phyloP scores from a whole-genome alignment of 495 filamentous ascomycete species.

The Xylaria longipes region DNA sequence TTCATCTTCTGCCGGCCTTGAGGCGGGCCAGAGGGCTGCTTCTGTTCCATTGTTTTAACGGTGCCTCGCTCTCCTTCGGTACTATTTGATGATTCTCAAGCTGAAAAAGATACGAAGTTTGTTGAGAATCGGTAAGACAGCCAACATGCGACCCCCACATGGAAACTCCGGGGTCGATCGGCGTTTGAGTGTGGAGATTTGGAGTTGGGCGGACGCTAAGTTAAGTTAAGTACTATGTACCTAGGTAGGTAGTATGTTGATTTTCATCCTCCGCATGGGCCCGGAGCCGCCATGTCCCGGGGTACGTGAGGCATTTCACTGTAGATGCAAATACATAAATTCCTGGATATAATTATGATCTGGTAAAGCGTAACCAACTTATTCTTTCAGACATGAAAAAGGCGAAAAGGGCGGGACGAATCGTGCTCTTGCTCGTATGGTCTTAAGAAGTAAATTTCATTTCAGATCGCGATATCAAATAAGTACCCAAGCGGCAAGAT shows the following conservation, averaged over 20 bases:
- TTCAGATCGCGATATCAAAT: neutral
- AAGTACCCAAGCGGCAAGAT: neutral
- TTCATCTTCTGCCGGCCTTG: conserved; percentile 38
- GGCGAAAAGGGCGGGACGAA: neutral
- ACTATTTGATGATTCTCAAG: neutral
- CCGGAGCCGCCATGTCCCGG: conserved; percentile 1
- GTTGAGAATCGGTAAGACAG: neutral
- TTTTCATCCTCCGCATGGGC: conserved; percentile 4
- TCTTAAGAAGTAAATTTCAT: neutral
- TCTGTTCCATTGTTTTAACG: conserved; percentile 18
- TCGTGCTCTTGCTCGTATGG: neutral
- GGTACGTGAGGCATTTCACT: neutral
- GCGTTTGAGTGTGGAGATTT: conserved; percentile 9
- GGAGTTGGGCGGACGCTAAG: neutral
- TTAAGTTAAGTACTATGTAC: neutral
- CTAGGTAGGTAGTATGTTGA: too few relatives aligned
- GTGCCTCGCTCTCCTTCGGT: neutral
- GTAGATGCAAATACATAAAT: neutral
- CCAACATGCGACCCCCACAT: neutral
- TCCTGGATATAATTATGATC: neutral
- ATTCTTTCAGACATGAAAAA: neutral
- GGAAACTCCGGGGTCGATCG: conserved; percentile 14
- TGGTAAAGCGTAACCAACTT: neutral
- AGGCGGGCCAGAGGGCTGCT: conserved; percentile 3
- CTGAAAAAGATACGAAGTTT: neutral